Percentiles rank a stretch among this genome's conserved stretches.
phyloP scores from a whole-genome alignment of 1,284 basidiomycete species.

The Pulveroboletus sp. region DNA sequence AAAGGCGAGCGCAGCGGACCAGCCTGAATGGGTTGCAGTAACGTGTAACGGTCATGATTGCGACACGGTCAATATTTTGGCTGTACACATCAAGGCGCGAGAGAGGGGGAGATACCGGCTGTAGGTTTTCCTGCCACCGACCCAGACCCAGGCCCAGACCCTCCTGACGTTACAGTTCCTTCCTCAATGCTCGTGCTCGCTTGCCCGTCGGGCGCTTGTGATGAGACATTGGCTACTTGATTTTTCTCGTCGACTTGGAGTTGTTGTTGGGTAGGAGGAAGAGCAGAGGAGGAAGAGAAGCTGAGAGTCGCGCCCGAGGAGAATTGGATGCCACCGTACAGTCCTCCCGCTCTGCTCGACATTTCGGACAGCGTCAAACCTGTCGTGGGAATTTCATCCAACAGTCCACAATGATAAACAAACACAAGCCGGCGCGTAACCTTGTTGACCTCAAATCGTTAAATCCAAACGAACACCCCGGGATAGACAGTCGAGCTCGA shows the following conservation, averaged over 20 bases:
- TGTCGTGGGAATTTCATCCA: slow-evolving; percentile 19
- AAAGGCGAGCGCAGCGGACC: slow-evolving; percentile 86
- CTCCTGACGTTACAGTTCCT: slow-evolving; percentile 23
- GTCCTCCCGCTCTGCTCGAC: slow-evolving; percentile 74
- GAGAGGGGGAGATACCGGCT: slow-evolving; percentile 71
- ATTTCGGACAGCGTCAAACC: slow-evolving; percentile 42
- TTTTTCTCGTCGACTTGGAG: slow-evolving; percentile 16
- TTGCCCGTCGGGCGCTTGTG: slow-evolving; percentile 21
- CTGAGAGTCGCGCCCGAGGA: slow-evolving; percentile 56
- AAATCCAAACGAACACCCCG: no score
- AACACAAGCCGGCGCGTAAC: no score
- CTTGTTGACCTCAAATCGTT: no score
- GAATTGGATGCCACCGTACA: slow-evolving; percentile 82
- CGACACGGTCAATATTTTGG: slow-evolving; percentile 41
- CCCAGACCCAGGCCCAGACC: slow-evolving; percentile 36
- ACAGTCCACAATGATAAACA: no score
- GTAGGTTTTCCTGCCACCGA: slow-evolving; percentile 61
- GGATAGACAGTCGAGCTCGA: no score
- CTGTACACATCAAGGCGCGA: slow-evolving; percentile 41
- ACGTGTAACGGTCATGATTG: slow-evolving; percentile 37
- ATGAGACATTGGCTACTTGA: slow-evolving; percentile 14
- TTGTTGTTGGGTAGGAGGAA: slow-evolving; percentile 15
- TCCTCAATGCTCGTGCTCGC: slow-evolving; percentile 25
- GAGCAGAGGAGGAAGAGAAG: slow-evolving; percentile 32
- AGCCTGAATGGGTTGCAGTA: slow-evolving; percentile 48